Conservation (phyloP, 768 basidiomycete genomes). For the Tulasnella sp. region DNA sequence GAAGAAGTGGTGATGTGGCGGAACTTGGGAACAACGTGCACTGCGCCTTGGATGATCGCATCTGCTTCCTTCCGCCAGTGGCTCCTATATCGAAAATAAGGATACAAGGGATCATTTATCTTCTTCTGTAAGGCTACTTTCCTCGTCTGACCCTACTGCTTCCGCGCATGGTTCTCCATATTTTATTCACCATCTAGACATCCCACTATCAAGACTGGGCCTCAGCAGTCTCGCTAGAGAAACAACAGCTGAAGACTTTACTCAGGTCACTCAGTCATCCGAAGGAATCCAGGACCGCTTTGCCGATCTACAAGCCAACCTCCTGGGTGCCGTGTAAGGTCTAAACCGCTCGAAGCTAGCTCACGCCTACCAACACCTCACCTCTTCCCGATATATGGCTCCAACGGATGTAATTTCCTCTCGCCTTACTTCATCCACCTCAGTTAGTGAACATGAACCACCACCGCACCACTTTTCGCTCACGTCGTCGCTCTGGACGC, state of each 20-base stretch:
- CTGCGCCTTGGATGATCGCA: constrained; percentile 70
- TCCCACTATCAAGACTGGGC: constrained; percentile 40
- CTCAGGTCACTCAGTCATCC: constrained; percentile 41
- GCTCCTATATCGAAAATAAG: not conserved
- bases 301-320: constrained; percentile 84
- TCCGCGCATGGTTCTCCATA: constrained; percentile 61
- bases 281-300: constrained; percentile 81
- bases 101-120: not conserved
- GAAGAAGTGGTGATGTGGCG: constrained; percentile 88
- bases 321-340: constrained; percentile 81
- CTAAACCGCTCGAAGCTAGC: constrained; percentile 21
- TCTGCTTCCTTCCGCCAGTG: constrained; percentile 80
- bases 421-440: constrained; percentile 58
- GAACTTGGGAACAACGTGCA: constrained; percentile 70
- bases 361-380: constrained; percentile 20
- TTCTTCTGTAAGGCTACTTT: constrained; percentile 62
- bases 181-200: constrained; percentile 71
- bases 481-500: too few relatives aligned
- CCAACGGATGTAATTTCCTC: constrained; percentile 61
- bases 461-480: constrained; percentile 60
- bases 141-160: constrained; percentile 71
- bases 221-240: not conserved
- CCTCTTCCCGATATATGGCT: constrained; percentile 57
- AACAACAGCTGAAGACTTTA: not conserved
- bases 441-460: constrained; percentile 55